These are phyloP conservation scores for Dujonia santamariae DNA, from an alignment of 1,139 yeast genomes.

Conservation along the genomic window DNA sequence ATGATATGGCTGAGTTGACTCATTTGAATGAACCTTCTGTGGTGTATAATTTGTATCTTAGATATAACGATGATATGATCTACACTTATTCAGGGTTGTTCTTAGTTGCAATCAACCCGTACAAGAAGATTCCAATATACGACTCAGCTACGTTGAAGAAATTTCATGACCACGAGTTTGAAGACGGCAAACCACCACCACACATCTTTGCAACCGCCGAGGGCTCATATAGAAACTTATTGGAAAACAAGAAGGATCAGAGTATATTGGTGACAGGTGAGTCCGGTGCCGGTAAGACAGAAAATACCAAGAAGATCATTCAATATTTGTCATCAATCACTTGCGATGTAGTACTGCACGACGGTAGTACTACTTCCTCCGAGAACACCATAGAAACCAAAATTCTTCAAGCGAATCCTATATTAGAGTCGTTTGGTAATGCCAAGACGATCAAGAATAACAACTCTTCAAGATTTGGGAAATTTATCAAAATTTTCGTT, in stretches of 20 bases:
- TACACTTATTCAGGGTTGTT: constrained; percentile 82
- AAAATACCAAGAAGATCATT: constrained; percentile 92
- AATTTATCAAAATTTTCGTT: constrained; percentile 87
- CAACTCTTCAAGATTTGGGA: constrained; percentile 96
- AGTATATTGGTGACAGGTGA: constrained; percentile 96
- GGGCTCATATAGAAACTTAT: constrained; percentile 75
- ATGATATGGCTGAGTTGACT: constrained; percentile 95
- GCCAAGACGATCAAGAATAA: constrained; percentile 94
- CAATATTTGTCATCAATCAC: constrained; percentile 87
- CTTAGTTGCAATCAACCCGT: constrained; percentile 94
- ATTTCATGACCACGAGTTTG: constrained; percentile 48
- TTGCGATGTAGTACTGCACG: constrained; percentile 6
- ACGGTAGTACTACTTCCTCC: constrained; percentile 4
- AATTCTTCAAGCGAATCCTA: constrained; percentile 91
- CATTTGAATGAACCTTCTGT: constrained; percentile 94
- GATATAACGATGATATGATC: constrained; percentile 77
- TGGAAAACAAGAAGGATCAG: constrained; percentile 73
- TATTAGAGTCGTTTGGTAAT: constrained; percentile 94
- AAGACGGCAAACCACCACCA: constrained; percentile 55
- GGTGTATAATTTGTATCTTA: constrained; percentile 69
- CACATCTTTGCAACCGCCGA: constrained; percentile 94
- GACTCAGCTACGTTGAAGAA: constrained; percentile 52
- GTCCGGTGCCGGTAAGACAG: constrained; percentile 98
- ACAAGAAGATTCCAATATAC: constrained; percentile 74
- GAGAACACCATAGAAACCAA: constrained; percentile 61